Evolutionary conservation across 2,329 filamentous ascomycete species (phyloP), one percentile per base, ranked within the genome.

Genomic region (Botrytis squamosa): DNA sequence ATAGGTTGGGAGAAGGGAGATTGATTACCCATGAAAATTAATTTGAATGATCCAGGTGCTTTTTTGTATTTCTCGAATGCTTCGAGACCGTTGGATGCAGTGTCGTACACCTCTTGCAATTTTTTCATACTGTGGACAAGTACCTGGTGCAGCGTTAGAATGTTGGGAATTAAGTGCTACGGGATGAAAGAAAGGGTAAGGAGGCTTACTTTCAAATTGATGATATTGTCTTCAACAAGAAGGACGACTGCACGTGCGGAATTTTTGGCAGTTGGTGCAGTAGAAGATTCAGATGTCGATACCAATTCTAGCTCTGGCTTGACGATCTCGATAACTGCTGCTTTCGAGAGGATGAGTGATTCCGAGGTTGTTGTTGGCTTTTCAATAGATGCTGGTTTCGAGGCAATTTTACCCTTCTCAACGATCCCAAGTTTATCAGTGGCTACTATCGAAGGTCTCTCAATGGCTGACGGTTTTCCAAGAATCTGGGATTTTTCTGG

Each of bases 1-100:
- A 36, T 36, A 20, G 60, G 9, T 16, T 55, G 20, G 12, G 40
- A 7, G 20, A 20, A 59, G 18, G 36, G 20, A 49, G 7, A 71
- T 10, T 77, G 7, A 71, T 10, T 77, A 76, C 81, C 81, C 81
- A 82, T 83, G 60, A 82, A 77, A 18, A 82, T 80, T 16, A 81
- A 52, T 63, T 81, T 80, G 60, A 76, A 70, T 14, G 55, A 44
- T 38, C 42, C n/a, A 1, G 75, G 74, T 8, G 68, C 67, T 16
- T 72, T 72, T 67, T 76, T 71, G 29, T 76, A 79, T 55, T 78
- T 77, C 14, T 85, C 78, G 3, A 87, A 80, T 9, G 86, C 86
- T 78, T 86, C 83, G 1, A 83, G 80, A 8, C 86, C 86, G 74
- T 87, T 83, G 8, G 75, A 77, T 7, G 85, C 85, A 1, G 79